A percentile compares a stretch with the other conserved stretches of the same genome.
These are phyloP conservation scores for Syzygium syzygioides DNA, from an alignment of 441 rosid species.

Conservation along the genomic window DNA sequence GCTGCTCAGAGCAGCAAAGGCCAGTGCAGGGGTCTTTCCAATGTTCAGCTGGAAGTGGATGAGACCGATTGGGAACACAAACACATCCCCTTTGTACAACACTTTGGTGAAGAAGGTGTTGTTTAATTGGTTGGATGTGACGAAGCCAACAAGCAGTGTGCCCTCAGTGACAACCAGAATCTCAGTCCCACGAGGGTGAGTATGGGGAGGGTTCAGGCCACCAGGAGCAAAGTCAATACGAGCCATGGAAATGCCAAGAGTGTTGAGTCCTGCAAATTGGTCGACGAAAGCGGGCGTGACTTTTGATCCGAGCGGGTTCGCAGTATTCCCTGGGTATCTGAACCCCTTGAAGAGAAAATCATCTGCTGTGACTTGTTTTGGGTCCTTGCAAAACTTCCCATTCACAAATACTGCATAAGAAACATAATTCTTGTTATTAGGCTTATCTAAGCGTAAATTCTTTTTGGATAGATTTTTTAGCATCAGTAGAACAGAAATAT, in stretches of 20 bases:
- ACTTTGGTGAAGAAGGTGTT: neutral
- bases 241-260: too few relatives aligned
- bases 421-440: too few relatives aligned
- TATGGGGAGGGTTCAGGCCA: too few relatives aligned
- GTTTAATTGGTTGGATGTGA: neutral
- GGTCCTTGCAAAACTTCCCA: slow-evolving; percentile 1
- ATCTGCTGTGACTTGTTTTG: neutral
- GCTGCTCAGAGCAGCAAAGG: neutral
- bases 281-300: neutral
- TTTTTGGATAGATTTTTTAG: too few relatives aligned
- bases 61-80: neutral
- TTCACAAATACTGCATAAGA: neutral
- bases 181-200: neutral
- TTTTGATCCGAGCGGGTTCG: neutral
- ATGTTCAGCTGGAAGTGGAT: neutral
- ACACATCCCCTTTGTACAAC: neutral
- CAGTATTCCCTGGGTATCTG: neutral
- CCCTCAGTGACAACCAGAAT: neutral
- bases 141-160: neutral
- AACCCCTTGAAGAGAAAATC: neutral
- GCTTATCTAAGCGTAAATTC: too few relatives aligned
- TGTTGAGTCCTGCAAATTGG: too few relatives aligned
- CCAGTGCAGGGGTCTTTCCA: neutral
- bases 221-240: too few relatives aligned
- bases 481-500: too few relatives aligned